phyloP scores from a whole-genome alignment of 164 flowering plant species.

The Stephania cephalantha region DNA sequence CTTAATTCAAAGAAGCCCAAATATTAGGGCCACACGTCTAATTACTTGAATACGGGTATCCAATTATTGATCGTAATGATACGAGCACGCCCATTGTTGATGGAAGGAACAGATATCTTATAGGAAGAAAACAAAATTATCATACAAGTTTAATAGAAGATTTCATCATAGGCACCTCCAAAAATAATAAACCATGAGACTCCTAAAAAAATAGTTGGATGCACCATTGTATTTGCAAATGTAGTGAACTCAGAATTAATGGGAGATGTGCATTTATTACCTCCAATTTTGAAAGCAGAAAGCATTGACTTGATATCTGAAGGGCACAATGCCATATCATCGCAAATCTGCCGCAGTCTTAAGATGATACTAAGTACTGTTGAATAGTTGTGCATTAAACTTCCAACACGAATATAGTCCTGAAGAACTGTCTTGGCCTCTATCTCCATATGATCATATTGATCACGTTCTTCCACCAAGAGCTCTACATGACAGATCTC shows the following conservation, averaged over 20 bases:
- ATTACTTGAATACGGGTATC: not conserved
- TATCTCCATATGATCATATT: conserved; percentile 71
- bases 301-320: conserved; percentile 49
- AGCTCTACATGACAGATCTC: conserved; percentile 69
- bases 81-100: too few relatives aligned
- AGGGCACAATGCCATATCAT: conserved; percentile 60
- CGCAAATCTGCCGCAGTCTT: conserved; percentile 84
- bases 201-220: too few relatives aligned
- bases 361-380: conserved; percentile 63
- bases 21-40: not conserved
- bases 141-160: too few relatives aligned
- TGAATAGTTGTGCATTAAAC: conserved; percentile 49
- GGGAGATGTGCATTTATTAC: conserved; percentile 24
- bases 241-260: not conserved
- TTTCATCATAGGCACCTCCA: not conserved
- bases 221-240: not conserved
- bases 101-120: not conserved
- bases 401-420: conserved; percentile 34
- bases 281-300: conserved; percentile 57
- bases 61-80: not conserved
- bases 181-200: not conserved
- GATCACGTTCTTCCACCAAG: conserved; percentile 57
- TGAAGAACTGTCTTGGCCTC: conserved; percentile 48
- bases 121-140: too few relatives aligned
- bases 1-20: not conserved